These are phyloP conservation scores for Huntiella savannae DNA, from an alignment of 2,329 filamentous ascomycete species.

Conservation along the genomic window DNA sequence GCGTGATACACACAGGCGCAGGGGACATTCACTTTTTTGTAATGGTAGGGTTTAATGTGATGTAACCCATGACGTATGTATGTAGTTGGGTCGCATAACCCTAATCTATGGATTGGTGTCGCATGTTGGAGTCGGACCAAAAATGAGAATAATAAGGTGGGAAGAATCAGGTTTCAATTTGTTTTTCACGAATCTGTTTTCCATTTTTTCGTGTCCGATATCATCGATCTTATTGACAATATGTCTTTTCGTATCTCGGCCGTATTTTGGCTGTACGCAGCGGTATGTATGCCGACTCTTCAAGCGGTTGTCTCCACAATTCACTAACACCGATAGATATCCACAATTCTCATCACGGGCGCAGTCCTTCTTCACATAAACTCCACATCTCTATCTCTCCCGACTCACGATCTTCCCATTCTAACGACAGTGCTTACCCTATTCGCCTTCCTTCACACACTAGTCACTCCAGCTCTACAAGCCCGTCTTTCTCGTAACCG, in stretches of 20 bases:
- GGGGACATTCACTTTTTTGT: no score
- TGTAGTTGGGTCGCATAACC: no score
- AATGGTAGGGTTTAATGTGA: no score
- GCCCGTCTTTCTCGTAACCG: neutral
- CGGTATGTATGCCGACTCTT: neutral
- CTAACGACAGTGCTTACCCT: slow-evolving; percentile 4
- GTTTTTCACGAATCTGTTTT: neutral
- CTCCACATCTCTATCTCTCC: slow-evolving; percentile 3
- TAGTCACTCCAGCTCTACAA: neutral
- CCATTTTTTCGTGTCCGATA: neutral
- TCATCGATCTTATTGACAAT: neutral
- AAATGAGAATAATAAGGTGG: no score
- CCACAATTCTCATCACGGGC: neutral
- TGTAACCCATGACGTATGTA: no score
- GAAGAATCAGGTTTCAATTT: no score
- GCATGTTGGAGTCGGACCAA: no score
- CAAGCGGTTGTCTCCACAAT: neutral
- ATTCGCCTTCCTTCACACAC: slow-evolving; percentile 2
- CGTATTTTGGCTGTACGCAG: neutral
- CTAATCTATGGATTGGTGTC: no score
- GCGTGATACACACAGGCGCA: no score
- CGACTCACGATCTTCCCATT: slow-evolving; percentile 4
- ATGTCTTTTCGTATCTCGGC: neutral
- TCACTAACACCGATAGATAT: neutral
- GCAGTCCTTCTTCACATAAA: neutral